A percentile compares a stretch with the other conserved stretches of the same genome.
phyloP scores from a whole-genome alignment of 2,329 filamentous ascomycete genomes.

The Apiospora phragmitis region DNA sequence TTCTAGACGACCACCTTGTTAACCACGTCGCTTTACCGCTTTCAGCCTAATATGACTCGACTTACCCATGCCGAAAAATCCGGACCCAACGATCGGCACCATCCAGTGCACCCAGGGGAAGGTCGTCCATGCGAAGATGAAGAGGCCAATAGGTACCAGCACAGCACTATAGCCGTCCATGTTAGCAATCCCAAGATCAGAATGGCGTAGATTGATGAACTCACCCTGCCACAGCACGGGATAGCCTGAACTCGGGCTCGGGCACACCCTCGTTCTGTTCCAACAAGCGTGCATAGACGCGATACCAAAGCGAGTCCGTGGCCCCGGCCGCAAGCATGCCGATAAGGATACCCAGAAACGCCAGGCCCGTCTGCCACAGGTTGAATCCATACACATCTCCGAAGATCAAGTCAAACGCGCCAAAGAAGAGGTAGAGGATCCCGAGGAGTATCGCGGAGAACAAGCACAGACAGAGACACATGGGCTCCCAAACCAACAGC shows the following conservation, averaged over 20 bases:
- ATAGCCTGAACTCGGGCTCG: conserved; percentile 86
- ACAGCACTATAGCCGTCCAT: conserved; percentile 44
- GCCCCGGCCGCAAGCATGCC: conserved; percentile 67
- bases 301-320: conserved; percentile 67
- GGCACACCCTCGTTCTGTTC: conserved; percentile 55
- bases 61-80: conserved; percentile 71
- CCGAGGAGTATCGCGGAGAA: conserved; percentile 85
- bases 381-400: conserved; percentile 71
- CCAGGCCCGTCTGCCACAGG: conserved; percentile 76
- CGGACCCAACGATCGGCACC: conserved; percentile 71
- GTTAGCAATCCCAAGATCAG: not conserved
- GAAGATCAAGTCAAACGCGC: conserved; percentile 83
- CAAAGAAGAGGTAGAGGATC: conserved; percentile 88
- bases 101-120: conserved; percentile 76
- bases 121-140: conserved; percentile 88
- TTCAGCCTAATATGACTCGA: conserved; percentile 20
- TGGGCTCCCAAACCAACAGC: conserved; percentile 78
- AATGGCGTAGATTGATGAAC: not conserved
- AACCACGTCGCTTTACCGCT: not conserved
- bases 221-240: conserved; percentile 67
- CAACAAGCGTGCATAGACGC: conserved; percentile 57
- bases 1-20: conserved; percentile 43
- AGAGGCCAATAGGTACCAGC: conserved; percentile 77
- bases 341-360: conserved; percentile 71
- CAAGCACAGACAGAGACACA: conserved; percentile 80